These are phyloP conservation scores for Penicillium riverlandense DNA, from an alignment of 495 filamentous ascomycete species.

Conservation along the genomic window DNA sequence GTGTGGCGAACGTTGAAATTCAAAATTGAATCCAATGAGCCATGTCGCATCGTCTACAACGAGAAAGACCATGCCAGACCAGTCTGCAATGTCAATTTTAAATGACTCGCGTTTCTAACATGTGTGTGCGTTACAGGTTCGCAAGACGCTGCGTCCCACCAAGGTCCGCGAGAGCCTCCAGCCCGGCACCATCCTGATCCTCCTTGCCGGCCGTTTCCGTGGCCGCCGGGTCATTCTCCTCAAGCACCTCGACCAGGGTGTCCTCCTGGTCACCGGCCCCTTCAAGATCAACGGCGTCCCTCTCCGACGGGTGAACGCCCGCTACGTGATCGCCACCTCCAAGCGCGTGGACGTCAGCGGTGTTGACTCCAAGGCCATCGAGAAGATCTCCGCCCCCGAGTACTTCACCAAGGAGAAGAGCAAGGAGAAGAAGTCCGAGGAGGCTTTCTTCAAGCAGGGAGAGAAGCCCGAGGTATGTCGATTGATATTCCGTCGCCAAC, in stretches of 20 bases:
- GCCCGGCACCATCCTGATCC: constrained; percentile 93
- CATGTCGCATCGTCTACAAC: background rate
- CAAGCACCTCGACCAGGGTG: constrained; percentile 91
- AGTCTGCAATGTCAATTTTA: constrained; percentile 1
- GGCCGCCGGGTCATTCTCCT: constrained; percentile 99
- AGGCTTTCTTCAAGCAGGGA: constrained; percentile 95
- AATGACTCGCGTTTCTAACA: constrained; percentile 24
- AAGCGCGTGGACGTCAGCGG: constrained; percentile 79
- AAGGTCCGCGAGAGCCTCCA: constrained; percentile 78
- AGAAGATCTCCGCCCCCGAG: constrained; percentile 73
- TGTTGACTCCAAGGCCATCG: constrained; percentile 72
- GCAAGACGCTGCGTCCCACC: constrained; percentile 84
- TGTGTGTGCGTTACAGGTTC: constrained; percentile 56
- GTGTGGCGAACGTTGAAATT: constrained; percentile 2
- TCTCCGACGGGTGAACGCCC: constrained; percentile 92
- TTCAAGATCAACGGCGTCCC: constrained; percentile 99
- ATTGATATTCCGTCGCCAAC: background rate
- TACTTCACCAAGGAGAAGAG: constrained; percentile 97
- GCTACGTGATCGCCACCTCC: constrained; percentile 98
- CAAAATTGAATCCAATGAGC: constrained; percentile 3
- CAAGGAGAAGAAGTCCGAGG: constrained; percentile 87
- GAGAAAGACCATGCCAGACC: background rate
- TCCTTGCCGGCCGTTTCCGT: constrained; percentile 98
- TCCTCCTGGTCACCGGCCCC: constrained; percentile 96
- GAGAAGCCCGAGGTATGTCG: constrained; percentile 87